Base-by-base conservation (phyloP, 2,329 filamentous ascomycete species). In the Fusarium sp. region DNA sequence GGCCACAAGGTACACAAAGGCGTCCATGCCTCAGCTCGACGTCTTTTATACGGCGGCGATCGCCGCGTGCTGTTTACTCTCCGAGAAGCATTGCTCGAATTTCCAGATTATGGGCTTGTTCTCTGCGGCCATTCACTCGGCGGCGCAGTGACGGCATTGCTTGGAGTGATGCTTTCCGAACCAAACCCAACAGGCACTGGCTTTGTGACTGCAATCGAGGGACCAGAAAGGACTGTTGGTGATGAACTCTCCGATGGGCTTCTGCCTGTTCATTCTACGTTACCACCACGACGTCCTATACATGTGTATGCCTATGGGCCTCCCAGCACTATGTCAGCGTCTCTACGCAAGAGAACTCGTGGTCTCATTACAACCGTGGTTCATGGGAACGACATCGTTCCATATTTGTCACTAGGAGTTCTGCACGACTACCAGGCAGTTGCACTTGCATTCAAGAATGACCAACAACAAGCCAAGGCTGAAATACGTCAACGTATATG, bases 291-390 rank as follows among this genome's bases (percentile, higher is more conserved):
- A 22, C 88, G 93, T 1, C 91, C 92, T 7, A 92, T 95, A 26
- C 93, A 95, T 75, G 93, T 94, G 18, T 95, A 94, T 79, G 91
- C 93, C 12, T 95, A 94, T 79, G 93, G 93, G 0, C 91, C 93
- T 4, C 92, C 93, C 0, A 89, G 92, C 1, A 92, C 91, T 20
- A 90, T 95, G 87, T 93, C 92, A 0, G 86, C 91, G 0, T 89
- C 90, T 5, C 86, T 95, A 13, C 89, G 92, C 47, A 88, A 89
- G 66, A 91, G 91, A 17, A 95, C 93, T 0, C 87, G 91, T 20
- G 93, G 92, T 4, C 86, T 95, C 13, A 92, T 95, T 69, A 95
- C 93, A 6, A 94, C 90, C 14, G 87, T 93, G 9, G 88, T 94
- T 17, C 91, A 95, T 76, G 91, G 91, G 24, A 88, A 91, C 78